Evolutionary conservation across 129 eudicot species (phyloP).

Genomic region (Tagetes erecta): DNA sequence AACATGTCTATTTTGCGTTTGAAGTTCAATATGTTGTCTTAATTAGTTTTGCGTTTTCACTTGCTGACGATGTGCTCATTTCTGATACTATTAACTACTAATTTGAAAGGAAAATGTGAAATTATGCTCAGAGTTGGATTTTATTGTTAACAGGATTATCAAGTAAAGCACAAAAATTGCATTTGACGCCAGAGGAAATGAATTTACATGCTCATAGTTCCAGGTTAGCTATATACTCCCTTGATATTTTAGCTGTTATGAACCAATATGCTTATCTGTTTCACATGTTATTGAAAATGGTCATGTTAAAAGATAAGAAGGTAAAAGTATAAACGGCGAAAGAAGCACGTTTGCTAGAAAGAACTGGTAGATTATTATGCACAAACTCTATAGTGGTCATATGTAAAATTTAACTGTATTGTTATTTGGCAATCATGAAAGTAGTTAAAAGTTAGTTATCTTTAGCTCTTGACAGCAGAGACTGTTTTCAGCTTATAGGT

Average conservation of each 20-base stretch:
- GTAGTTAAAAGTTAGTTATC: background rate
- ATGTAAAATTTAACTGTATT: background rate
- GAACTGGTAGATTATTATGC: conserved; percentile 6
- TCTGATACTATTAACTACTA: too few species aligned
- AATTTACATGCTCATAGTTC: conserved; percentile 33
- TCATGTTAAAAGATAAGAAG: background rate
- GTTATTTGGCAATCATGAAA: background rate
- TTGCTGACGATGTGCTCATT: too few species aligned
- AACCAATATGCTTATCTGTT: background rate
- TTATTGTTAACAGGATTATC: conserved; percentile 47
- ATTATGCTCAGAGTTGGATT: conserved; percentile 17
- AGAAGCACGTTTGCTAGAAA: conserved; percentile 13
- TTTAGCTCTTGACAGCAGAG: conserved; percentile 5
- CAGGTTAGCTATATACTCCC: conserved; percentile 37
- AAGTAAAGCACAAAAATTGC: conserved; percentile 41
- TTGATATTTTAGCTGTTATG: background rate
- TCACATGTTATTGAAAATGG: conserved; percentile 14
- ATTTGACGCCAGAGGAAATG: conserved; percentile 45
- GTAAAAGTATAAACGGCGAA: background rate
- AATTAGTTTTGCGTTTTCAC: too few species aligned
- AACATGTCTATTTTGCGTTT: background rate
- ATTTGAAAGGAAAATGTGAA: too few species aligned
- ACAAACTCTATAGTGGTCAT: background rate
- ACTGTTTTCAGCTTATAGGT: background rate
- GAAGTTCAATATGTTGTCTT: too few species aligned